phyloP scores from a whole-genome alignment of 1,284 basidiomycete species.

The Ustilago nuda region DNA sequence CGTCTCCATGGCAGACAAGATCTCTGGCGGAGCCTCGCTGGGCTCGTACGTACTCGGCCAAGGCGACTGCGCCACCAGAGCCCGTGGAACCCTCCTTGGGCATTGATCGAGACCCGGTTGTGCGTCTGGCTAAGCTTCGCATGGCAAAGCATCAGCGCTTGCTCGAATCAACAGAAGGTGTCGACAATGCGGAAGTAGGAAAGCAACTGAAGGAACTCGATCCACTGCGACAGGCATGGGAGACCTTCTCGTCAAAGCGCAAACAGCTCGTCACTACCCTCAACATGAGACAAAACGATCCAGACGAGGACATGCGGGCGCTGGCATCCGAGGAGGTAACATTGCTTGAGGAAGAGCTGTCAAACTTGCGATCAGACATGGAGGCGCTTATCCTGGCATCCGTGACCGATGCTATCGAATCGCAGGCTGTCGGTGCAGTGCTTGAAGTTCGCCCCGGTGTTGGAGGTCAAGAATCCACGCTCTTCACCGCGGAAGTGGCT shows the following conservation, averaged over 20 bases:
- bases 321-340: conserved; percentile 81
- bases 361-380: conserved; percentile 74
- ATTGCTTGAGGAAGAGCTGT: conserved; percentile 73
- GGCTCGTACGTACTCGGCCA: conserved; percentile 9
- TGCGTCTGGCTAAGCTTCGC: conserved; percentile 39
- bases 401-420: conserved; percentile 72
- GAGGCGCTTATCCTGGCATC: conserved; percentile 78
- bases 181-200: conserved; percentile 28
- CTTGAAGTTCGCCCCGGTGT: conserved; percentile 93
- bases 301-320: conserved; percentile 79
- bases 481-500: conserved; percentile 84
- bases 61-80: conserved; percentile 2
- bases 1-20: background rate
- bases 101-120: conserved; percentile 38
- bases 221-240: conserved; percentile 73
- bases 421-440: conserved; percentile 79
- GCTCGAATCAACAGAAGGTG: conserved; percentile 13
- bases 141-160: conserved; percentile 45
- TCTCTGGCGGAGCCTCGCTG: background rate
- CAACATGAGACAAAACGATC: conserved; percentile 41
- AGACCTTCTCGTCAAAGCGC: conserved; percentile 71
- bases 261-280: conserved; percentile 70
- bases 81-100: conserved; percentile 14
- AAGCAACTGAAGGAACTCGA: conserved; percentile 73
- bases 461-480: conserved; percentile 86